phyloP scores from a whole-genome alignment of 2,329 filamentous ascomycete genomes.

The Penicillium sp. region DNA sequence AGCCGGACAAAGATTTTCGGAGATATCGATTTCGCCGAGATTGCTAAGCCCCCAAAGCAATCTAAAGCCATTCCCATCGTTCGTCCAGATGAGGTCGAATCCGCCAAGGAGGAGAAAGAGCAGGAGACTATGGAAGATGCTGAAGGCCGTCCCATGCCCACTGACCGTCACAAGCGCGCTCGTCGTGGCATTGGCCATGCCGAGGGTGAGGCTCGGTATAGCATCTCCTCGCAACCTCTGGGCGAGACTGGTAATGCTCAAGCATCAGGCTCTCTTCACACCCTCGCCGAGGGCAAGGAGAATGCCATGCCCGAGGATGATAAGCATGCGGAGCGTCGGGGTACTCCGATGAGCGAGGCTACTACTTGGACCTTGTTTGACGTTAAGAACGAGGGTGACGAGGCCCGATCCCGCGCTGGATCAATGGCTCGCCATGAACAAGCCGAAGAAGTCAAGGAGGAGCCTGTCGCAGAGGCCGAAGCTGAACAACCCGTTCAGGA shows the following conservation, averaged over 20 bases:
- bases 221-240: conserved; percentile 53
- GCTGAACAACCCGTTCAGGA: conserved; percentile 20
- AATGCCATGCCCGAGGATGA: conserved; percentile 50
- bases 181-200: conserved; percentile 69
- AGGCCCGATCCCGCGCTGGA: conserved; percentile 59
- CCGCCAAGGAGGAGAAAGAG: conserved; percentile 45
- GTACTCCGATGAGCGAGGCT: conserved; percentile 44
- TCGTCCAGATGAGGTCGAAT: conserved; percentile 63
- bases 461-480: conserved; percentile 22
- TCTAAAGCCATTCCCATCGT: conserved; percentile 87
- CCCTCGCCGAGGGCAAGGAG: conserved; percentile 46
- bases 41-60: conserved; percentile 69
- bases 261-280: conserved; percentile 33
- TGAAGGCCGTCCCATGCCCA: conserved; percentile 67
- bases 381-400: conserved; percentile 56
- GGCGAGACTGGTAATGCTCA: conserved; percentile 41
- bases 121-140: conserved; percentile 58
- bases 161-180: conserved; percentile 76
- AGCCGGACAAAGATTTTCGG: conserved; percentile 65
- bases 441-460: conserved; percentile 18
- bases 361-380: conserved; percentile 67
- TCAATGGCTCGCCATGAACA: conserved; percentile 46
- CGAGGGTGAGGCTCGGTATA: conserved; percentile 77
- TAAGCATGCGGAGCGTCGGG: conserved; percentile 34
- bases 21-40: conserved; percentile 68